Evolutionary conservation across 2,329 filamentous ascomycete genomes (phyloP), one percentile per base, ranked within the genome.

Genomic region (Talaromyces sp.): DNA sequence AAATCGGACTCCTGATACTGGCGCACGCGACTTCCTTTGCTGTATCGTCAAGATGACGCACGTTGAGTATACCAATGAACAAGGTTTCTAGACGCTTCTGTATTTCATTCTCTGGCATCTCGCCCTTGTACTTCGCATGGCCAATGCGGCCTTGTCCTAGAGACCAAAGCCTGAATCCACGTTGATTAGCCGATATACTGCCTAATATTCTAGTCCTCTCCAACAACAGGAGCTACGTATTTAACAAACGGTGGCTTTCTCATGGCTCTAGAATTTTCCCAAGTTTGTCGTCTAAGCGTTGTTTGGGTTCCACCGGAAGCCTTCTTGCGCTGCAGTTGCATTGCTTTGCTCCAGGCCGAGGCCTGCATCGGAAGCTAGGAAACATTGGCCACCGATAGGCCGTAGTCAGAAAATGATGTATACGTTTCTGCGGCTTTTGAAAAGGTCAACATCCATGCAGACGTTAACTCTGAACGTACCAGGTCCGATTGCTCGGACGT

Each of bases 41-140:
- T 24, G 16, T 22, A 16, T 37, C 33, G 52, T 56, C 52, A 22
- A 56, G 52, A 56, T 56, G 52, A 56, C n/a, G 52, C 52, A 56
- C 10, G 11, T 37, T 24, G 14, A 13, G 27, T 10, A 22, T 39
- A 6, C 6, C 24, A n/a, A 19, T n/a, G 14, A 33, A 16, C 14
- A 52, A n/a, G 8, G 49, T 56, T 37, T 35, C 31, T 56, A 39
- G 6, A 22, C 10, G 33, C 33, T 24, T 33, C 24, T 39, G 33
- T 24, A 13, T 56, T 6, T 56, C 24, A 39, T 39, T 39, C 8
- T 19, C 22, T 56, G 33, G 9, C 52, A 39, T 39, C 19, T 24
- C 33, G 19, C 16, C 13, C n/a, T 14, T 52, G 11, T 37, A 39
- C n/a, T 19, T 37, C 31, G n/a, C 33, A 56, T 54, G 33, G n/a